phyloP scores from a whole-genome alignment of 495 filamentous ascomycete genomes.

The Aspergillus cavernicola region DNA sequence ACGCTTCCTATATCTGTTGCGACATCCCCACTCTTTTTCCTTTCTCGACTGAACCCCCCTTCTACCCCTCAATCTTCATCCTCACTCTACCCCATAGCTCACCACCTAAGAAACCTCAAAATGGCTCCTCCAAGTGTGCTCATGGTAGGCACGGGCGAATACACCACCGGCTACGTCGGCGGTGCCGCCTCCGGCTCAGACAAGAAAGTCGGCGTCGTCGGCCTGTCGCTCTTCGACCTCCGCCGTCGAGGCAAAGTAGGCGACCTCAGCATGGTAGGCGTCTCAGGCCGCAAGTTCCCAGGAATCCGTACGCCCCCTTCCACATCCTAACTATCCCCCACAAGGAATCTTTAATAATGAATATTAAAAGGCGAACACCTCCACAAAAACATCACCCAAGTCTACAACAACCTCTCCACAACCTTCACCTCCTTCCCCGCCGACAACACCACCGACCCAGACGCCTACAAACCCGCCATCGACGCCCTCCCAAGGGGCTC shows the following conservation, averaged over 20 bases:
- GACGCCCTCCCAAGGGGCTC: slow-evolving; percentile 77
- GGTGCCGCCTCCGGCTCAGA: slow-evolving; percentile 73
- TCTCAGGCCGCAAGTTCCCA: slow-evolving; percentile 82
- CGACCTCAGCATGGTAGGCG: slow-evolving; percentile 83
- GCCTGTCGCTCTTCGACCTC: slow-evolving; percentile 84
- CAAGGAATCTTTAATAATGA: too few relatives aligned
- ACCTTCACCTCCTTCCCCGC: slow-evolving; percentile 78
- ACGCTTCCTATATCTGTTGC: background rate
- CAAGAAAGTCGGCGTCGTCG: slow-evolving; percentile 93
- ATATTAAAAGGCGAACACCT: slow-evolving; percentile 88
- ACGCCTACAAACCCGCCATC: slow-evolving; percentile 87
- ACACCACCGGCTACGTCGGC: slow-evolving; percentile 88
- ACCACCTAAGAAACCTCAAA: background rate
- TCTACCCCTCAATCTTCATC: background rate
- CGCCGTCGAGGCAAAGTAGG: slow-evolving; percentile 84
- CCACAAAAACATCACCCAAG: slow-evolving; percentile 79
- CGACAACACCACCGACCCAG: slow-evolving; percentile 65
- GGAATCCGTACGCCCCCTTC: slow-evolving; percentile 68
- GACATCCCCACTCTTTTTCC: background rate
- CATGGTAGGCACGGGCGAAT: slow-evolving; percentile 83
- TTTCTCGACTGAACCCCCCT: too few relatives aligned
- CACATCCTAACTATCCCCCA: background rate
- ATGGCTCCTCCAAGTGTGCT: slow-evolving; percentile 14
- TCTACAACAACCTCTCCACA: slow-evolving; percentile 83
- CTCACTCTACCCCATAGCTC: background rate